Percentiles rank a stretch among this genome's conserved stretches.
These are phyloP conservation scores for Ceratobasidium sp. DNA, from an alignment of 1,284 basidiomycete species.

Conservation along the genomic window DNA sequence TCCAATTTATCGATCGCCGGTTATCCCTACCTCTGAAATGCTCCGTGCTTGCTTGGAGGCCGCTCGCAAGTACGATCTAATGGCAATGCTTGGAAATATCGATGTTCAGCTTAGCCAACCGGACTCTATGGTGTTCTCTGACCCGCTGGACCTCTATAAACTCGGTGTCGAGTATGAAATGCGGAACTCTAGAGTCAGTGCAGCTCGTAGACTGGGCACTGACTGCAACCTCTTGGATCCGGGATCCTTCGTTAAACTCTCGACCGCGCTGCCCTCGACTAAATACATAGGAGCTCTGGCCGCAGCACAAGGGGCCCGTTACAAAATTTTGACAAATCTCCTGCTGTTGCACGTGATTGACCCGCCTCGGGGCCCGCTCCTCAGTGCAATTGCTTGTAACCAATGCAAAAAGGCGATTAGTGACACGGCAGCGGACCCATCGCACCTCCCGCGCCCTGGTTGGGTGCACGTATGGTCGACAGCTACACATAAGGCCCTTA, in stretches of 20 bases:
- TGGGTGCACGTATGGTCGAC: not conserved
- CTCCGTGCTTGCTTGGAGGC: too few species aligned
- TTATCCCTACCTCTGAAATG: too few species aligned
- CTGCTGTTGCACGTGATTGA: too few species aligned
- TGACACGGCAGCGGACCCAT: too few species aligned
- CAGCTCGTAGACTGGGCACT: not conserved
- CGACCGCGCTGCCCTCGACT: not conserved
- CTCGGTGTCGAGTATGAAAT: conserved; percentile 22
- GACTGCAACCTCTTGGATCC: conserved; percentile 19
- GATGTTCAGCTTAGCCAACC: conserved; percentile 6
- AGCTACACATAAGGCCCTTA: not conserved
- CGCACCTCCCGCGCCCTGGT: too few species aligned
- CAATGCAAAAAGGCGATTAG: too few species aligned
- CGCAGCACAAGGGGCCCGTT: conserved; percentile 20
- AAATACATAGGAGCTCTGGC: not conserved
- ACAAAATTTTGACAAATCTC: conserved; percentile 21
- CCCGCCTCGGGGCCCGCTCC: too few species aligned
- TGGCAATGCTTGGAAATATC: conserved; percentile 9
- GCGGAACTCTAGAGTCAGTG: conserved; percentile 14
- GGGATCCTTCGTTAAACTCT: not conserved
- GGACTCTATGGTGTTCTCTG: not conserved
- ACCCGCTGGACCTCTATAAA: conserved; percentile 6
- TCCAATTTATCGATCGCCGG: too few species aligned
- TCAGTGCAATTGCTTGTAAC: too few species aligned
- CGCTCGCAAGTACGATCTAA: conserved; percentile 37